Base-by-base conservation (phyloP, 2,329 filamentous ascomycete genomes). In the Huntiella bhutanensis region DNA sequence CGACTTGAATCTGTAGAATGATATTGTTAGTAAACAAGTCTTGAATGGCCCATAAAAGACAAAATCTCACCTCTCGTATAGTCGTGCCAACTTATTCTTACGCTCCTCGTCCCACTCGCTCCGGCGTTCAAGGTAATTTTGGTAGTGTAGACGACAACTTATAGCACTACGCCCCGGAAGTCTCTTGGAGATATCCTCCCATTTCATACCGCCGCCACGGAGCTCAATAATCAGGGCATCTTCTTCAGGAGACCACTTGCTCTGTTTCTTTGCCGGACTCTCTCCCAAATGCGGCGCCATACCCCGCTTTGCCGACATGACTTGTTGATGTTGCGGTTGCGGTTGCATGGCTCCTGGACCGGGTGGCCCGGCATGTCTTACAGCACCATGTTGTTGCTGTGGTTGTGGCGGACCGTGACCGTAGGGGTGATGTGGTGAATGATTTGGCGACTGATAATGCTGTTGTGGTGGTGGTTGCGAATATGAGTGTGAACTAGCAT, bases 31-130 rank as follows among this genome's bases (percentile, higher is more conserved):
- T 36, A 10, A n/a, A 32, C 12, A 11, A 12, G 33, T 43, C 41
- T 6, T 22, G 12, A 41, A 13, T 11, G 5, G 32, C 3, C 11
- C 19, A 41, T 22, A 28, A 41, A 13, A 19, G n/a, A 11, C 16
- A 4, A 41, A 33, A 48, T 64, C 72, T 55, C 72, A 95, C 88
- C 91, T 83, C 65, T 95, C 87, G 61, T 96, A 96, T 38, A 96
- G 71, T 56, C 87, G 74, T 34, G 88, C 88, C 43, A 96, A 77
- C 65, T 93, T 95, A 64, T 95, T 93, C 66, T 95, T 96, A 59
- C 85, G 82, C 61, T 96, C 88, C 58, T 96, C 91, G 57, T 95
- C 86, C 87, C 88, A 96, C 59, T 93, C 85, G 55, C 83, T 86
- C 48, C 86, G 73, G 56, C 86, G 75, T 62, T 98, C 91, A 45